Conservation (phyloP, 2,329 filamentous ascomycete genomes). For the Scleromitrula shiraiana region DNA sequence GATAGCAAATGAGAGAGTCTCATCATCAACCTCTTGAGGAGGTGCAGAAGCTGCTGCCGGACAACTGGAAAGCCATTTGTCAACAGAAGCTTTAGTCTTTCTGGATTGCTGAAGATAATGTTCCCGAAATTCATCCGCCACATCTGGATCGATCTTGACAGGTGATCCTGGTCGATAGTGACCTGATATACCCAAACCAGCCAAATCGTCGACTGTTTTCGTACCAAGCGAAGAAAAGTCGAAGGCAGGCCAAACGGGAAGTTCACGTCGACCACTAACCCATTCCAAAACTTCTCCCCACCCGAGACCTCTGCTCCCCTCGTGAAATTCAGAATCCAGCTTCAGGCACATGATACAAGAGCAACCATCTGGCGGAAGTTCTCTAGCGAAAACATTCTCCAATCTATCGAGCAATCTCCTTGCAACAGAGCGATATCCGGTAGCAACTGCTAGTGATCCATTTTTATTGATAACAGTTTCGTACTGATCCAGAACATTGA, state of each 20-base stretch:
- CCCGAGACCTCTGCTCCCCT: slow-evolving; percentile 62
- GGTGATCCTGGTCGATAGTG: slow-evolving; percentile 48
- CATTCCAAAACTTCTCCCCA: slow-evolving; percentile 96
- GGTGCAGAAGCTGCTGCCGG: slow-evolving; percentile 61
- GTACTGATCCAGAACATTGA: slow-evolving; percentile 79
- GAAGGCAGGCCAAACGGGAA: slow-evolving; percentile 86
- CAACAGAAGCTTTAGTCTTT: slow-evolving; percentile 85
- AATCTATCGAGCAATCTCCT: slow-evolving; percentile 80
- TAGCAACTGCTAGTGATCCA: slow-evolving; percentile 89
- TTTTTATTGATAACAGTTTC: slow-evolving; percentile 70
- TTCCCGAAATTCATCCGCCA: slow-evolving; percentile 86
- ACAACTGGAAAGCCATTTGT: slow-evolving; percentile 80
- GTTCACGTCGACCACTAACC: slow-evolving; percentile 78
- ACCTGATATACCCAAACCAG: slow-evolving; percentile 46
- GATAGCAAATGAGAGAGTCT: slow-evolving; percentile 89
- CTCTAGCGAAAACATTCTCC: slow-evolving; percentile 88
- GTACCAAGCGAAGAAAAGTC: slow-evolving; percentile 56
- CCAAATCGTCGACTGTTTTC: slow-evolving; percentile 50
- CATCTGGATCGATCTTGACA: slow-evolving; percentile 80
- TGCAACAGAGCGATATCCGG: slow-evolving; percentile 90
- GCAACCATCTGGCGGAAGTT: slow-evolving; percentile 82
- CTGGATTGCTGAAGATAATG: slow-evolving; percentile 88
- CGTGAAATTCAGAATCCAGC: slow-evolving; percentile 36
- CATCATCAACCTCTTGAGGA: slow-evolving; percentile 85
- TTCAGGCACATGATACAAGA: slow-evolving; percentile 71